Evolutionary conservation across 2,329 filamentous ascomycete genomes (phyloP).

Genomic region (Xylariales sp.): DNA sequence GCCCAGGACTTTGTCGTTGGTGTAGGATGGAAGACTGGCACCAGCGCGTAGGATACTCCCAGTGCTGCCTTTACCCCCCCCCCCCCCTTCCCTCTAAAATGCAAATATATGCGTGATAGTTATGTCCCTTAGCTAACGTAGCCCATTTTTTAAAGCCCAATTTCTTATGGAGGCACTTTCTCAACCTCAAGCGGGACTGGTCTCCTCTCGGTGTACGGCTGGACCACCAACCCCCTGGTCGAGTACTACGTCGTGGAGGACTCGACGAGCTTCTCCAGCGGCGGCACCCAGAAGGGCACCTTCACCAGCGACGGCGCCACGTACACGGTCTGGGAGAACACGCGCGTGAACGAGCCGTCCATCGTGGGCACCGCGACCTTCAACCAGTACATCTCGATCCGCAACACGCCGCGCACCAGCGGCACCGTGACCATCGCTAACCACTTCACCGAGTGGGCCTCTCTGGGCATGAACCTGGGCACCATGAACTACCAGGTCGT

Average conservation of each 20-base stretch:
- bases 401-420: constrained; percentile 35
- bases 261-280: constrained; percentile 28
- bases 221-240: constrained; percentile 31
- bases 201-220: constrained; percentile 32
- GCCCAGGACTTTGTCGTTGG: constrained; percentile 52
- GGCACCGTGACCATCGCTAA: constrained; percentile 45
- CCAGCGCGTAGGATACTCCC: constrained; percentile 45
- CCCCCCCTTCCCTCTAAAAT: no score
- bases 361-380: constrained; percentile 44
- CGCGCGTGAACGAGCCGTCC: constrained; percentile 36
- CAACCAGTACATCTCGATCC: constrained; percentile 45
- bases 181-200: constrained; percentile 19
- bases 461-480: constrained; percentile 41
- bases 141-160: no score
- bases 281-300: constrained; percentile 25
- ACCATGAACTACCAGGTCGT: constrained; percentile 46
- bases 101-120: no score
- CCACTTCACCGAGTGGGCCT: constrained; percentile 49
- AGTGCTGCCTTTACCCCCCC: no score
- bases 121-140: no score
- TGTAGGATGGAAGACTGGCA: constrained; percentile 54
- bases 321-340: constrained; percentile 30
- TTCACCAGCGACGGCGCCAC: constrained; percentile 25
- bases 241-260: constrained; percentile 36
- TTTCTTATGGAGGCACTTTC: constrained; percentile 22